Conservation (phyloP, 2,329 filamentous ascomycete species). For the Alternaria alternata region DNA sequence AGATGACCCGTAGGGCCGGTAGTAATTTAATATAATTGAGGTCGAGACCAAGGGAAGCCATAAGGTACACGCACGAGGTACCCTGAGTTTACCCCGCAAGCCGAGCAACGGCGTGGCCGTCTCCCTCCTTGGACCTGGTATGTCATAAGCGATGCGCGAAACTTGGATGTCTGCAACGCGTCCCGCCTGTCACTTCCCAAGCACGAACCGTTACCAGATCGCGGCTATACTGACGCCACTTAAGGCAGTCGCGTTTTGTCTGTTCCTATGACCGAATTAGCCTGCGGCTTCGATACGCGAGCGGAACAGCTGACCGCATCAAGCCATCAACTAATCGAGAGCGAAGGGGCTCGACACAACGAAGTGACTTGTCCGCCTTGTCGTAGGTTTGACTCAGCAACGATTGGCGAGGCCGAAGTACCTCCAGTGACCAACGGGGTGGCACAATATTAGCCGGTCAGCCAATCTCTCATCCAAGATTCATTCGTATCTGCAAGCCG, state of each 20-base stretch:
- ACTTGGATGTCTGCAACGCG: slow-evolving; percentile 1
- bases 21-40: slow-evolving; percentile 6
- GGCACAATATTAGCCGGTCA: slow-evolving; percentile 26
- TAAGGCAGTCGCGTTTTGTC: not conserved
- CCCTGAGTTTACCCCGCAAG: slow-evolving; percentile 9
- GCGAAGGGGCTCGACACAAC: not conserved
- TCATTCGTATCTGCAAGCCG: slow-evolving; percentile 13
- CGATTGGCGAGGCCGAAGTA: not conserved
- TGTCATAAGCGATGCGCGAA: slow-evolving; percentile 6
- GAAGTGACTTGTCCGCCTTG: not conserved
- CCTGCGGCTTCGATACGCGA: slow-evolving; percentile 7
- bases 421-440: not conserved
- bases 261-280: not conserved
- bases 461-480: slow-evolving; percentile 9
- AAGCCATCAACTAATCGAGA: not conserved
- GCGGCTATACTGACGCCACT: slow-evolving; percentile 4
- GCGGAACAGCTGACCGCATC: slow-evolving; percentile 10
- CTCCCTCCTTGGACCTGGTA: slow-evolving; percentile 11
- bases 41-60: slow-evolving; percentile 3
- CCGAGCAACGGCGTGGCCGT: slow-evolving; percentile 2
- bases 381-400: not conserved
- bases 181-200: not conserved
- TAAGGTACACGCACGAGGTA: not conserved
- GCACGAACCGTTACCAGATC: slow-evolving; percentile 2
- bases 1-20: slow-evolving; percentile 1